Base-by-base conservation (phyloP, 371 early-diverging fungal species). In the Thermomucor indicae-seudaticae region DNA sequence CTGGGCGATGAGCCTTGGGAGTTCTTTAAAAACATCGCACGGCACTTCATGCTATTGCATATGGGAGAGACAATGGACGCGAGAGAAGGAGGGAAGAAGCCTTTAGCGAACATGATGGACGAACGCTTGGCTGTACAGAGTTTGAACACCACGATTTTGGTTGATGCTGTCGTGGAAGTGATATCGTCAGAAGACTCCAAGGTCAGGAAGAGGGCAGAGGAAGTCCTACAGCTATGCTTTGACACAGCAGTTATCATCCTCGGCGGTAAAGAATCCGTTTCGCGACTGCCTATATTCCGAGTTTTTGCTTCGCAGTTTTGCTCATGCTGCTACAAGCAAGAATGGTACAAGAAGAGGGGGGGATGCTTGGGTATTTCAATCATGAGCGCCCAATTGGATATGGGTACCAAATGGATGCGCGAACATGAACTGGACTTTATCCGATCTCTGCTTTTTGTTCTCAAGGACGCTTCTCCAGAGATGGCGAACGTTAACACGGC, bases 381-480 rank as follows among this genome's bases (percentile, higher is more conserved):
- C 39, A 75, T 94, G 55, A 84, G 86, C 38, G 82, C 88, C 0
- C 79, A 90, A 51, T 73, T 98, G 14, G 85, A 89, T 28, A 75
- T 96, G 68, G 91, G 93, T 5, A 79, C 78, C 4, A 71, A 78
- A 24, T 98, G 97, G 97, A 83, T 97, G 78, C 68, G 91, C 8
- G 90, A 89, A 24, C 95, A 93, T 64, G 90, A 95, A 48, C 70
- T 94, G 3, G 96, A 95, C 43, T 93, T 97, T 53, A 89, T 92
- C 53, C 90, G 90, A 49, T 89, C 96, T 1, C 63, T 98, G 22
- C 65, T 98, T 5, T 97, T 90, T 59, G 89, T 96, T 2, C 80
- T 98, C 10, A 97, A 98, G 69, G 97, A 95, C 60, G 80, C 86
- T 25, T 82, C 91, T 4, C 79, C 92, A 2, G 90, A 92, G 51